These are phyloP conservation scores for Penicillium bovifimosum DNA, from an alignment of 495 filamentous ascomycete species.

Conservation along the genomic window DNA sequence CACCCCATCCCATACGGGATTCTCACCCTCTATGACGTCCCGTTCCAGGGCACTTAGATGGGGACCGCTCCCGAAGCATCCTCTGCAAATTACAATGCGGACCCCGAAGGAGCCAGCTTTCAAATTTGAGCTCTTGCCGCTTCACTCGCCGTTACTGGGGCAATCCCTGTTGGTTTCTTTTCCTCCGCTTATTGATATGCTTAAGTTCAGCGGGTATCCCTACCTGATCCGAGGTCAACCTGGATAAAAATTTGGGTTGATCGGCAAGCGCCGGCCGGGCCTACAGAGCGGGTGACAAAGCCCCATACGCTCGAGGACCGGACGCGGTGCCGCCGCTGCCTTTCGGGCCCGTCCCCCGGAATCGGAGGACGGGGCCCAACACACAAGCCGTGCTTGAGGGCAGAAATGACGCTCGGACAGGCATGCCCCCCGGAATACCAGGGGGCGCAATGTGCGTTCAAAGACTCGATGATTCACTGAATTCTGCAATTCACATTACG, in stretches of 20 bases:
- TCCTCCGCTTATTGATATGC: constrained; percentile 59
- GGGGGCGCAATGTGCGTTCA: constrained; percentile 64
- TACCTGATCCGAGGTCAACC: constrained; percentile 64
- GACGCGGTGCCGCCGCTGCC: constrained; percentile 38
- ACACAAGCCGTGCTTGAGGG: constrained; percentile 46
- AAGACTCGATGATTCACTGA: constrained; percentile 72
- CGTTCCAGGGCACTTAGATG: constrained; percentile 58
- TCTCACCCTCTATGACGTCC: constrained; percentile 57
- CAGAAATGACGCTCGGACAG: constrained; percentile 60
- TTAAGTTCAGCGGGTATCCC: constrained; percentile 61
- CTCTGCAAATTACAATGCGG: constrained; percentile 66
- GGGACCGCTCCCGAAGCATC: constrained; percentile 51
- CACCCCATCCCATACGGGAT: constrained; percentile 50
- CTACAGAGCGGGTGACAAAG: constrained; percentile 25
- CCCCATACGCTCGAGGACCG: constrained; percentile 41
- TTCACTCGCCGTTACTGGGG: constrained; percentile 67
- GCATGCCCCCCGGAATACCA: constrained; percentile 60
- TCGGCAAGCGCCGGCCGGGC: constrained; percentile 13
- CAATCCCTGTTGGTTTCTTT: constrained; percentile 71
- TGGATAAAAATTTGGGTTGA: constrained; percentile 17
- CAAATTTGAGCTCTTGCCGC: constrained; percentile 68
- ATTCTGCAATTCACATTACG: constrained; percentile 17
- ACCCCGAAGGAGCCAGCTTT: constrained; percentile 52
- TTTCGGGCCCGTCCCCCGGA: constrained; percentile 36
- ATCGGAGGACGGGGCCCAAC: constrained; percentile 34